Base-by-base conservation (phyloP, 805 yeast genomes). In the Huiozyma naganishii region DNA sequence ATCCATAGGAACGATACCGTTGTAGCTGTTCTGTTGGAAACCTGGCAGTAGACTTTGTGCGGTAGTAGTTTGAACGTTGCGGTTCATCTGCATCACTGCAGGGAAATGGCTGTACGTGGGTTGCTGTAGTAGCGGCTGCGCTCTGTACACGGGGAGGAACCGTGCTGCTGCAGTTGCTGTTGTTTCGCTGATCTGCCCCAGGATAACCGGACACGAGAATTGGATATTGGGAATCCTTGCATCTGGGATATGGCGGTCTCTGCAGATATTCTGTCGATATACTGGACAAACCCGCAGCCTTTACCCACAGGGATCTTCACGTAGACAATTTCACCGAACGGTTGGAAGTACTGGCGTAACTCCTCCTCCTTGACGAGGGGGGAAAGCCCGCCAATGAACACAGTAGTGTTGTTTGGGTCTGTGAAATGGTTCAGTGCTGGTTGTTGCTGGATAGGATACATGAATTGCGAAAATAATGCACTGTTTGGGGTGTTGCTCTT, bases 201-300 rank as follows among this genome's bases (percentile, higher is more conserved):
- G 42, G 90, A 80, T 45, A 88, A 72, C 53, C 95, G 71, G 40
- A 88, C 79, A 48, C 90, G 73, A 45, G 85, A 80, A 45, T 85
- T 88, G 41, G 89, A 90, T 52, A 88, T 80, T 33, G 87, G 86
- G 58, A 79, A 85, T 7, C 95, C 95, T 64, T 88, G 95, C 94
- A 88, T 83, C 49, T 80, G 83, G 32, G 76, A 70, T 48, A 88
- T 83, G 8, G 96, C 95, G 43, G 72, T 72, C 63, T 89, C 96
- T 1, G 96, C 96, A 52, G 85, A 79, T 37, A 78, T 77, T 45
- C 95, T 70, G 42, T 80, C 76, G 36, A 78, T 75, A 59, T 75
- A 88, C 62, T 85, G 94, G 43, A 88, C 87, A 65, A 89, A 87
- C 0, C 95, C 95, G 65, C 95, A 86, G 48, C 83, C 84, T 51